Evolutionary conservation across 495 filamentous ascomycete genomes (phyloP).

Genomic region (Daldinia bambusicola): DNA sequence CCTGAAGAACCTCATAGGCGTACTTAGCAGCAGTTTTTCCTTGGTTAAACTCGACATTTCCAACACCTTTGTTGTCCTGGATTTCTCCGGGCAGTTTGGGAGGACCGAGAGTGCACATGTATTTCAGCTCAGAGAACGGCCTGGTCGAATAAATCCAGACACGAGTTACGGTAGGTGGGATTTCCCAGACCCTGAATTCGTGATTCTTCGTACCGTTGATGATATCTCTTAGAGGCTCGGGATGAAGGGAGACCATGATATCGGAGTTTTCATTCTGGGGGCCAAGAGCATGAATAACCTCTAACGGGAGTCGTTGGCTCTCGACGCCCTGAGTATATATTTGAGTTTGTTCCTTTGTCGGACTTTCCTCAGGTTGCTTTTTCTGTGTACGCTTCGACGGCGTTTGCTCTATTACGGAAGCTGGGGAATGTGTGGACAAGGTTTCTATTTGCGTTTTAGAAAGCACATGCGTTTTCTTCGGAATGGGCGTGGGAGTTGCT

Average conservation of each 20-base stretch:
- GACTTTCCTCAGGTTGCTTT: slow-evolving; percentile 23
- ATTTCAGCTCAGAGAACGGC: slow-evolving; percentile 55
- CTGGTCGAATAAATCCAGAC: slow-evolving; percentile 60
- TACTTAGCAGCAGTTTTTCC: slow-evolving; percentile 46
- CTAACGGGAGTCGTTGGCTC: slow-evolving; percentile 61
- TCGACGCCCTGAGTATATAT: slow-evolving; percentile 57
- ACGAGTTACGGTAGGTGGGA: slow-evolving; percentile 54
- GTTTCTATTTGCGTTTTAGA: slow-evolving; percentile 11
- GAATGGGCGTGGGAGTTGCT: slow-evolving; percentile 32
- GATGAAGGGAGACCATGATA: slow-evolving; percentile 57
- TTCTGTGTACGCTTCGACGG: slow-evolving; percentile 19
- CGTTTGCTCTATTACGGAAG: slow-evolving; percentile 21
- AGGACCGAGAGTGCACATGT: slow-evolving; percentile 60
- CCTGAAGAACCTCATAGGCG: slow-evolving; percentile 61
- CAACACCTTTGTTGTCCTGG: slow-evolving; percentile 49
- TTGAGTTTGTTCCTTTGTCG: slow-evolving; percentile 43
- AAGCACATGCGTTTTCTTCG: slow-evolving; percentile 9
- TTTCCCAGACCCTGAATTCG: slow-evolving; percentile 57
- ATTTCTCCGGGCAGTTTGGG: slow-evolving; percentile 56
- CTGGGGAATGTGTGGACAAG: slow-evolving; percentile 7
- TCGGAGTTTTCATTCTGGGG: slow-evolving; percentile 59
- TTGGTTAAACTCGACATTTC: slow-evolving; percentile 62
- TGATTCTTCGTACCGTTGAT: slow-evolving; percentile 54
- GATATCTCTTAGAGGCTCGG: slow-evolving; percentile 54
- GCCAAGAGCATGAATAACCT: slow-evolving; percentile 55